Conservation (phyloP, 306 rosid genomes). For the Luffa acutangula region DNA sequence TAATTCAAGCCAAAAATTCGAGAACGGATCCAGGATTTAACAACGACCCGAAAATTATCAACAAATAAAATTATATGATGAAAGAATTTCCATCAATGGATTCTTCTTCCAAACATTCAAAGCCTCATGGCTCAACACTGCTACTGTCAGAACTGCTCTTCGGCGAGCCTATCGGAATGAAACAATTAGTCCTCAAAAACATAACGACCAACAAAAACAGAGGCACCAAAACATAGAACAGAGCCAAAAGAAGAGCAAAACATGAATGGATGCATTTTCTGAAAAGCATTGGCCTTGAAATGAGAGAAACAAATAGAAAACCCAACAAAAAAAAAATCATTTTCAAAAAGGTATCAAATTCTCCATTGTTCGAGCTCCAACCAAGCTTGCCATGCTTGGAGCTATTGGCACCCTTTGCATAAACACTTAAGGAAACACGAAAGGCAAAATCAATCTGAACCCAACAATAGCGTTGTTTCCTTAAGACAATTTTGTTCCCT, state of each 20-base stretch:
- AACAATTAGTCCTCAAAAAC: neutral
- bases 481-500: no score
- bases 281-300: conserved; percentile 18
- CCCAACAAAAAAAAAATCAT: conserved; percentile 16
- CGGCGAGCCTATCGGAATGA: neutral
- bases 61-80: neutral
- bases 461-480: no score
- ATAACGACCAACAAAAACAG: conserved; percentile 11
- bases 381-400: conserved; percentile 24
- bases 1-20: no score
- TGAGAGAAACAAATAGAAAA: conserved; percentile 21
- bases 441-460: no score
- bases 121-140: neutral
- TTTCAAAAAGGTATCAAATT: conserved; percentile 18
- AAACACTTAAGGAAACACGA: no score
- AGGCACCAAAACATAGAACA: conserved; percentile 12
- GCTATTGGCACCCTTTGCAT: no score
- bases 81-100: neutral
- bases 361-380: conserved; percentile 19
- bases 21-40: no score
- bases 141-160: neutral
- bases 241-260: conserved; percentile 8
- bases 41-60: no score
- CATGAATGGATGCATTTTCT: conserved; percentile 14
- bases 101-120: neutral